Evolutionary conservation across 78 protist species (phyloP).

Genomic region (Protostelium mycophagum): DNA sequence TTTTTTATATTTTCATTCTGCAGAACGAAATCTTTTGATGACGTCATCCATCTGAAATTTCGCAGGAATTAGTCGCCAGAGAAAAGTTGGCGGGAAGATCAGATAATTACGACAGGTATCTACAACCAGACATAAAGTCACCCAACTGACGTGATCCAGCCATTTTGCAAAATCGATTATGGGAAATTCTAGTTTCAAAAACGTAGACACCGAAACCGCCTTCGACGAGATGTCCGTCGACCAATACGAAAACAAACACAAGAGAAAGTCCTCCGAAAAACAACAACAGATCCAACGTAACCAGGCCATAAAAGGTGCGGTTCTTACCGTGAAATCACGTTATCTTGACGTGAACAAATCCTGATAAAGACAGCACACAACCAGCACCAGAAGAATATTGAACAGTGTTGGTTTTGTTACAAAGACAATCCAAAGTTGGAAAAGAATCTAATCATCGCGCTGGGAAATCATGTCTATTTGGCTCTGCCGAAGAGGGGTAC

Average conservation of each 20-base stretch:
- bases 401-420: neutral
- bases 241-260: neutral
- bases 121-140: neutral
- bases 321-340: no score
- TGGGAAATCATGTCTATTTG: neutral
- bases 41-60: neutral
- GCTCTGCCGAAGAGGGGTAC: neutral
- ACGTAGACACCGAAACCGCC: neutral
- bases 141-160: neutral
- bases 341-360: no score
- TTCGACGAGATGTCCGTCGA: neutral
- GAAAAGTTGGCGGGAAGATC: neutral
- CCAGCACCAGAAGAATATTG: neutral
- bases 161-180: neutral
- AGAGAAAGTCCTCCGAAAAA: neutral
- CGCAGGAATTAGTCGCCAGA: neutral
- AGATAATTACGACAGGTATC: neutral
- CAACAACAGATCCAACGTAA: neutral
- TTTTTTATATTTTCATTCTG: no score
- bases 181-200: neutral
- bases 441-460: neutral
- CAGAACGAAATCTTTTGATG: no score
- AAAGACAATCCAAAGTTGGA: neutral
- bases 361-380: neutral
- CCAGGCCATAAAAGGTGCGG: neutral